These are phyloP conservation scores for Thelonectria rubi DNA, from an alignment of 2,329 filamentous ascomycete species.

Conservation along the genomic window DNA sequence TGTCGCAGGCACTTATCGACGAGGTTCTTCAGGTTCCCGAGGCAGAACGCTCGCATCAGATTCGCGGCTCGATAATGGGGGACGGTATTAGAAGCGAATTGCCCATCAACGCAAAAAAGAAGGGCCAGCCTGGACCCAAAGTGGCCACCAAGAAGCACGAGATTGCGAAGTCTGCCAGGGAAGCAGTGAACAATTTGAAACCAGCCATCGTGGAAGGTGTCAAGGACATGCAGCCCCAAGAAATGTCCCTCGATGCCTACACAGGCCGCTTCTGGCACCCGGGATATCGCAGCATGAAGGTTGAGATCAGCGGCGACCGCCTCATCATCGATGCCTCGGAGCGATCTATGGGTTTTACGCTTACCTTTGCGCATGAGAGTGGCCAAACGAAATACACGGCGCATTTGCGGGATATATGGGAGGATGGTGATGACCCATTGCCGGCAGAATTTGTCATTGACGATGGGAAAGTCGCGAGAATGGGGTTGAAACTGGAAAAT, in stretches of 20 bases:
- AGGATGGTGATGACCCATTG: constrained; percentile 25
- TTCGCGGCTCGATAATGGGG: background rate
- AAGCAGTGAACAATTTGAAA: background rate
- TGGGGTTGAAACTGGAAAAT: constrained; percentile 36
- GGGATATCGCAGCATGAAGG: constrained; percentile 39
- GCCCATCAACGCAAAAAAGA: background rate
- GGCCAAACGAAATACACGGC: constrained; percentile 34
- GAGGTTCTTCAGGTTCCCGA: constrained; percentile 17
- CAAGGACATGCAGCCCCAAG: background rate
- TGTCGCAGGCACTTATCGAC: constrained; percentile 37
- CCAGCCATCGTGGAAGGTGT: background rate
- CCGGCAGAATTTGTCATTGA: constrained; percentile 33
- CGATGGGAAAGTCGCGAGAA: constrained; percentile 6
- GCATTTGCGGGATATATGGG: constrained; percentile 29
- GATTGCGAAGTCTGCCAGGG: accelerated
- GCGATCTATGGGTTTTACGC: constrained; percentile 41
- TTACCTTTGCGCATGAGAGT: constrained; percentile 30
- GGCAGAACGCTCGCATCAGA: background rate
- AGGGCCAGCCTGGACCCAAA: background rate
- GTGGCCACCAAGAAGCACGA: background rate
- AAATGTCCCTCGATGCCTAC: constrained; percentile 27
- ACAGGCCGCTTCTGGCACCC: constrained; percentile 38
- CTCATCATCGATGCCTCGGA: constrained; percentile 43
- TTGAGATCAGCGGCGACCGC: constrained; percentile 28
- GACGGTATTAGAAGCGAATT: background rate